phyloP scores from a whole-genome alignment of 2,329 filamentous ascomycete genomes.

The Trichoderma brevicompactum region DNA sequence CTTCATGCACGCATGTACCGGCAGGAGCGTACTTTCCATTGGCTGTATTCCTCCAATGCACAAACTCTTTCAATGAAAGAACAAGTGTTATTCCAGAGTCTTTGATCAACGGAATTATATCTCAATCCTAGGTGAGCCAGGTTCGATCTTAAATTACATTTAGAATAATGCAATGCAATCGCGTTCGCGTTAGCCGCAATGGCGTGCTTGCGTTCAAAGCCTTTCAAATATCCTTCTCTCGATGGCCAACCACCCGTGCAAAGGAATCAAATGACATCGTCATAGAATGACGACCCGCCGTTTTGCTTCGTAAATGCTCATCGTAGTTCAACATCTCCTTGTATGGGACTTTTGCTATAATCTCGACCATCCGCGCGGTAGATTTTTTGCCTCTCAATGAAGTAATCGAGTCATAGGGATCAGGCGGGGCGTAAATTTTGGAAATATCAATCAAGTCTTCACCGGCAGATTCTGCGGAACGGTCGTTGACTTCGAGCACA shows the following conservation, averaged over 20 bases:
- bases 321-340: slow-evolving; percentile 98
- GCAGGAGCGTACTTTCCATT: background rate
- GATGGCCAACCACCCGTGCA: slow-evolving; percentile 57
- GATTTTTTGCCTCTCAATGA: slow-evolving; percentile 60
- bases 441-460: slow-evolving; percentile 64
- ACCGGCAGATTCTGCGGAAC: slow-evolving; percentile 47
- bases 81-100: background rate
- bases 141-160: background rate
- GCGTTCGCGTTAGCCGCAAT: background rate
- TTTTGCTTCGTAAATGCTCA: slow-evolving; percentile 85
- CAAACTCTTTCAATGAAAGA: background rate
- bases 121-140: background rate
- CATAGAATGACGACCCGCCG: slow-evolving; percentile 72
- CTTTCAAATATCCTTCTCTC: slow-evolving; percentile 54
- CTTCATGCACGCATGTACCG: background rate
- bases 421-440: slow-evolving; percentile 83
- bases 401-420: slow-evolving; percentile 71
- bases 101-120: background rate
- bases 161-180: background rate
- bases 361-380: slow-evolving; percentile 59
- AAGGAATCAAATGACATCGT: slow-evolving; percentile 64
- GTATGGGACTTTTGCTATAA: slow-evolving; percentile 85
- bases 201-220: background rate
- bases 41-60: background rate
- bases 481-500: slow-evolving; percentile 70